Conservation (phyloP, 345 rosid genomes). For the Rhodomyrtus tomentosa region DNA sequence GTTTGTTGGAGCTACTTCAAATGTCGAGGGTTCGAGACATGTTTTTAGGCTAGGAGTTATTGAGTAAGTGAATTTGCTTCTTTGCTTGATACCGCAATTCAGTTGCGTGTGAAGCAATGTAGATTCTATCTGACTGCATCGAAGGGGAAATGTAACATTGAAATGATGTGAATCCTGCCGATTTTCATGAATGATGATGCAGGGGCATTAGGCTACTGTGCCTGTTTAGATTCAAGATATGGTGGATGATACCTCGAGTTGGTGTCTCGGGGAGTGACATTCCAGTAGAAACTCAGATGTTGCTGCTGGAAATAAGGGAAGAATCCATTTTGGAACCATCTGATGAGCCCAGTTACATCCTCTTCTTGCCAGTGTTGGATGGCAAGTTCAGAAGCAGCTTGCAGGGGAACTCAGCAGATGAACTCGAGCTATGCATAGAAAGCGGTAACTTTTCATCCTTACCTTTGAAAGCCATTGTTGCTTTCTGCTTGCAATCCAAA, state of each 20-base stretch:
- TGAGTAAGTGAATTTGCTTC: constrained; percentile 9
- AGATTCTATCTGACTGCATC: not conserved
- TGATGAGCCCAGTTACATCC: constrained; percentile 9
- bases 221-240: constrained; percentile 35
- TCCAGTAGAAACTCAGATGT: constrained; percentile 54
- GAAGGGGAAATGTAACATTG: not conserved
- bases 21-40: constrained; percentile 17
- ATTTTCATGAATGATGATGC: constrained; percentile 2
- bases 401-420: constrained; percentile 37
- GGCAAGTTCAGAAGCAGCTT: constrained; percentile 43
- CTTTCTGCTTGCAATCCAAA: not conserved
- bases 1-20: constrained; percentile 36
- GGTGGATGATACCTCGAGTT: constrained; percentile 47
- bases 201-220: constrained; percentile 31
- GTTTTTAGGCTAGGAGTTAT: constrained; percentile 47
- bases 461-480: not conserved
- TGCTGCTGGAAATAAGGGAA: constrained; percentile 26
- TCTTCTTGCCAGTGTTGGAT: constrained; percentile 40
- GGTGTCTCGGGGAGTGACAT: constrained; percentile 44
- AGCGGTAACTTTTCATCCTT: constrained; percentile 18
- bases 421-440: constrained; percentile 44
- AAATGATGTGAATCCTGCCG: not conserved
- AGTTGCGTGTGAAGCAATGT: not conserved
- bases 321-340: not conserved
- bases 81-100: not conserved